Conservation (phyloP, 257 asterid species). For the Ballota nigra region DNA sequence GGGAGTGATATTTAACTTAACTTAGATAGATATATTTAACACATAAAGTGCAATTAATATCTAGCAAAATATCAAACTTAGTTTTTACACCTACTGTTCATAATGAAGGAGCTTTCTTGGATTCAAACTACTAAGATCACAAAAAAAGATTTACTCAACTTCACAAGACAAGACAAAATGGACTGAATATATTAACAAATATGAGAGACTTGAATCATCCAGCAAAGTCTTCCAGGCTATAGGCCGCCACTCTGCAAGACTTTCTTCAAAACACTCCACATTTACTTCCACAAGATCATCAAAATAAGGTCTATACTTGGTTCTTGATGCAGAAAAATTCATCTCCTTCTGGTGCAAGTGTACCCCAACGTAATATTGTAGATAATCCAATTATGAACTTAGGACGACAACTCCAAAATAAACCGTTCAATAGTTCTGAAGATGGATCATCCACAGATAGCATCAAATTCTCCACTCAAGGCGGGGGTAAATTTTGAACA, state of each 20-base stretch:
- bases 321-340: background rate
- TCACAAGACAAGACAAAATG: background rate
- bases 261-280: background rate
- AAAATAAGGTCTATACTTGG: background rate
- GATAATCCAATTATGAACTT: background rate
- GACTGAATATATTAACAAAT: background rate
- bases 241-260: background rate
- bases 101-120: background rate
- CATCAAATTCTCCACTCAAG: background rate
- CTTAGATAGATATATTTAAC: background rate
- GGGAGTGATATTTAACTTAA: background rate
- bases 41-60: background rate
- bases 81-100: background rate
- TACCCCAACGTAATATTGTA: background rate
- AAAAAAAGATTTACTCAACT: background rate
- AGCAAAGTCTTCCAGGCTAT: background rate
- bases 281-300: background rate
- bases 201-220: background rate
- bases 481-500: background rate
- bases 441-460: background rate
- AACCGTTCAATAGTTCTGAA: background rate
- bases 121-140: background rate
- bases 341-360: background rate
- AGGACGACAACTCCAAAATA: background rate
- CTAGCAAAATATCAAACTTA: background rate